These are phyloP conservation scores for Mimosa pudica DNA, from an alignment of 306 rosid species.

Conservation along the genomic window DNA sequence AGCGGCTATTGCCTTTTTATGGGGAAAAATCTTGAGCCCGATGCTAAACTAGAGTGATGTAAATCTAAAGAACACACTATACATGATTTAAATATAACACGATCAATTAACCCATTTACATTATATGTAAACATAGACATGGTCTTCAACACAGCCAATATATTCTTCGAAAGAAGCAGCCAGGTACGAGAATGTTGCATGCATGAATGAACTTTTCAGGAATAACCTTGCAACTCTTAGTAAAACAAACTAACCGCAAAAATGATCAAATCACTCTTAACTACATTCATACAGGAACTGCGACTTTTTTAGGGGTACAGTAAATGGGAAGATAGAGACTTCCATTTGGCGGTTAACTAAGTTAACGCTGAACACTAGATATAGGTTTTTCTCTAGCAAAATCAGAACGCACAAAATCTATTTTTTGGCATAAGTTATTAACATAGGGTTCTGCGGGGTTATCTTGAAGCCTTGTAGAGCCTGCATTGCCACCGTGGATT, in stretches of 20 bases:
- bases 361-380: slow-evolving; percentile 25
- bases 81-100: neutral
- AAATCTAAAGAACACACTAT: neutral
- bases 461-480: slow-evolving; percentile 90
- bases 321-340: slow-evolving; percentile 35
- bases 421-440: slow-evolving; percentile 83
- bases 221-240: slow-evolving; percentile 23
- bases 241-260: slow-evolving; percentile 1
- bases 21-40: too few species aligned
- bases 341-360: slow-evolving; percentile 31
- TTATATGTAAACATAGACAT: neutral
- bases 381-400: slow-evolving; percentile 9
- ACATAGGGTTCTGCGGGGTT: slow-evolving; percentile 89
- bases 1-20: too few species aligned
- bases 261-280: slow-evolving; percentile 32
- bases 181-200: neutral
- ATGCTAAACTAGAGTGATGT: neutral
- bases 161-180: neutral
- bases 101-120: neutral
- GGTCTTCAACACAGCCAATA: neutral
- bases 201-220: neutral
- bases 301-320: slow-evolving; percentile 21
- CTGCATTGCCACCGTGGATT: slow-evolving; percentile 91
- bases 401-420: neutral
- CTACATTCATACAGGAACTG: slow-evolving; percentile 40